phyloP scores from a whole-genome alignment of 371 early-diverging fungal genomes.

The Lichtheimia ramosa region DNA sequence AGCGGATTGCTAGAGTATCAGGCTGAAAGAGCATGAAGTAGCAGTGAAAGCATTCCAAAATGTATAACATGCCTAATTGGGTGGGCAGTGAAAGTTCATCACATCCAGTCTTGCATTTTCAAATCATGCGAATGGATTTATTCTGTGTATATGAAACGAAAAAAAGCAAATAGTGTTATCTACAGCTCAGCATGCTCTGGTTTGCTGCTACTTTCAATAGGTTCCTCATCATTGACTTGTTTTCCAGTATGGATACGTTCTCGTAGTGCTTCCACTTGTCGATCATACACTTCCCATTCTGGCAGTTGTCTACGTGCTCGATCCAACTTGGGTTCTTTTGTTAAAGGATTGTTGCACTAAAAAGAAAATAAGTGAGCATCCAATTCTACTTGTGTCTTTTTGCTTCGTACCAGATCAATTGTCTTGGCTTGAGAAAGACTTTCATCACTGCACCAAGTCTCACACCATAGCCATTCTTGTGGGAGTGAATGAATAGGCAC shows the following conservation, averaged over 20 bases:
- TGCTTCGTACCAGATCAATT: slow-evolving; percentile 81
- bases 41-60: too few species aligned
- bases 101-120: too few species aligned
- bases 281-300: slow-evolving; percentile 87
- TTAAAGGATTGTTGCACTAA: slow-evolving; percentile 95
- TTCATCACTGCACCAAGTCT: slow-evolving; percentile 95
- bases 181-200: background rate
- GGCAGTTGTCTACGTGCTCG: slow-evolving; percentile 89
- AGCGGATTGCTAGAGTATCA: too few species aligned
- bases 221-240: background rate
- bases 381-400: too few species aligned
- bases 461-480: slow-evolving; percentile 96
- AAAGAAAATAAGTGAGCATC: background rate
- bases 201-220: background rate
- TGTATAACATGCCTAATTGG: too few species aligned
- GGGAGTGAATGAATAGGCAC: slow-evolving; percentile 92
- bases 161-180: background rate
- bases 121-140: too few species aligned
- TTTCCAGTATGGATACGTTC: slow-evolving; percentile 10
- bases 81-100: too few species aligned
- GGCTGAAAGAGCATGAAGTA: too few species aligned
- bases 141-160: background rate
- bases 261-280: slow-evolving; percentile 57
- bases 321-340: slow-evolving; percentile 95
- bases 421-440: slow-evolving; percentile 86